Percentiles rank a stretch among this genome's conserved stretches.
Conservation (phyloP, 345 rosid species). For the Ceriops zippeliana region DNA sequence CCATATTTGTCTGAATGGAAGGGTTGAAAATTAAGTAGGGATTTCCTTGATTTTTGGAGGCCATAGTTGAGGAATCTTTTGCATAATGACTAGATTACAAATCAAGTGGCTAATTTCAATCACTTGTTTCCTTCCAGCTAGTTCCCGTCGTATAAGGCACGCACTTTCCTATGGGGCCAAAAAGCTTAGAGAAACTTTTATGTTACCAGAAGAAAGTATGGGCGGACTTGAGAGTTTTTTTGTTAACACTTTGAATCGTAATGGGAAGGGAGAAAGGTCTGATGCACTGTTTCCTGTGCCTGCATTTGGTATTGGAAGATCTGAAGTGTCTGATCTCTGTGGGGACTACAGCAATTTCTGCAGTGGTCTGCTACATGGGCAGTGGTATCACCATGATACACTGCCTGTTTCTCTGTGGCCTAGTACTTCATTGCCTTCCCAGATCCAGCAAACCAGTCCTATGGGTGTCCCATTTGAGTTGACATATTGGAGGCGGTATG, state of each 20-base stretch:
- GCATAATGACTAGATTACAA: background rate
- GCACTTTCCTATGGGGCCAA: conserved; percentile 60
- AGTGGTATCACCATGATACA: conserved; percentile 45
- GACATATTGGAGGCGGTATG: conserved; percentile 23
- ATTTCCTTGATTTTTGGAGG: background rate
- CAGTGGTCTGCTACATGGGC: conserved; percentile 45
- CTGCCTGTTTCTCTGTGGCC: conserved; percentile 25
- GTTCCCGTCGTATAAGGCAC: conserved; percentile 54
- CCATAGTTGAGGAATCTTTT: background rate
- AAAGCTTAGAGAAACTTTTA: conserved; percentile 53
- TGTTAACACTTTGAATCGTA: conserved; percentile 60
- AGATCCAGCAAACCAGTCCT: conserved; percentile 25
- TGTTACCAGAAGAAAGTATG: conserved; percentile 54
- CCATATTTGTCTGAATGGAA: no score
- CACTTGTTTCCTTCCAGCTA: conserved; percentile 40
- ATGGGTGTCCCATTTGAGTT: conserved; percentile 33
- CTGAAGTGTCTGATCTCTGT: conserved; percentile 47
- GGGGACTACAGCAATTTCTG: conserved; percentile 53
- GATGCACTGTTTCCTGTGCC: conserved; percentile 64
- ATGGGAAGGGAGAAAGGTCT: conserved; percentile 80
- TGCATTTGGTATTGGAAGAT: conserved; percentile 75
- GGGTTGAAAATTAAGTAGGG: background rate
- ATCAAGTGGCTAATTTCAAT: background rate
- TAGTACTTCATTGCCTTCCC: conserved; percentile 36
- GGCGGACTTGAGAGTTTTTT: conserved; percentile 66